These are phyloP conservation scores for Botrytis fragariae DNA, from an alignment of 2,329 filamentous ascomycete genomes.

Conservation along the genomic window DNA sequence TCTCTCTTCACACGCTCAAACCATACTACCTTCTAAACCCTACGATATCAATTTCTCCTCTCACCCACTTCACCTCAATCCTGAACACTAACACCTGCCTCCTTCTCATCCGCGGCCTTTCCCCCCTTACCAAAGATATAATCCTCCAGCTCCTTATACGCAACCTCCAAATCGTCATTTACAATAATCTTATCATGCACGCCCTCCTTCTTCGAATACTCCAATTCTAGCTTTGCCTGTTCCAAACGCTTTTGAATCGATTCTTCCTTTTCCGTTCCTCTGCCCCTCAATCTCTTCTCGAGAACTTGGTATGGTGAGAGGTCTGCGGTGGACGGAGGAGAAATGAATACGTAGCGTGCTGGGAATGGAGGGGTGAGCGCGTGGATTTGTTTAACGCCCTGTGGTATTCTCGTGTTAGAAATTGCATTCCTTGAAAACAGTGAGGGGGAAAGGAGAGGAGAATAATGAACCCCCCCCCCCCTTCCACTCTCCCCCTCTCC, in stretches of 20 bases:
- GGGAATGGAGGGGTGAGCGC: conserved; percentile 47
- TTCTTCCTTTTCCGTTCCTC: conserved; percentile 76
- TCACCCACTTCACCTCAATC: neutral
- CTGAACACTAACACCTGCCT: neutral
- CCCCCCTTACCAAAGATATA: conserved; percentile 44
- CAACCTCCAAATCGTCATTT: conserved; percentile 62
- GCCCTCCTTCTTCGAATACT: conserved; percentile 65
- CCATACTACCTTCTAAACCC: neutral
- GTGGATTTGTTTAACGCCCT: conserved; percentile 88
- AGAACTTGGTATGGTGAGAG: conserved; percentile 55
- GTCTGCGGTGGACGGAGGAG: conserved; percentile 60
- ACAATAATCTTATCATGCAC: conserved; percentile 64
- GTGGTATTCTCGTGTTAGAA: neutral
- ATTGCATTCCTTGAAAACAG: neutral
- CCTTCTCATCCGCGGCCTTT: conserved; percentile 16
- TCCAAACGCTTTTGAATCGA: conserved; percentile 65
- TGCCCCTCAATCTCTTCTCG: conserved; percentile 69
- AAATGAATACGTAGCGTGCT: conserved; percentile 81
- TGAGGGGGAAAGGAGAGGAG: neutral
- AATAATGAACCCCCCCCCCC: neutral
- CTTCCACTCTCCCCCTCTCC: too few relatives aligned
- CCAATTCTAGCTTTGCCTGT: conserved; percentile 73
- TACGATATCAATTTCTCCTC: neutral
- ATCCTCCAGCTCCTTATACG: conserved; percentile 52
- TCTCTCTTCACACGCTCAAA: neutral